Base-by-base conservation (phyloP, 2,329 filamentous ascomycete genomes). In the Venturia nashicola region DNA sequence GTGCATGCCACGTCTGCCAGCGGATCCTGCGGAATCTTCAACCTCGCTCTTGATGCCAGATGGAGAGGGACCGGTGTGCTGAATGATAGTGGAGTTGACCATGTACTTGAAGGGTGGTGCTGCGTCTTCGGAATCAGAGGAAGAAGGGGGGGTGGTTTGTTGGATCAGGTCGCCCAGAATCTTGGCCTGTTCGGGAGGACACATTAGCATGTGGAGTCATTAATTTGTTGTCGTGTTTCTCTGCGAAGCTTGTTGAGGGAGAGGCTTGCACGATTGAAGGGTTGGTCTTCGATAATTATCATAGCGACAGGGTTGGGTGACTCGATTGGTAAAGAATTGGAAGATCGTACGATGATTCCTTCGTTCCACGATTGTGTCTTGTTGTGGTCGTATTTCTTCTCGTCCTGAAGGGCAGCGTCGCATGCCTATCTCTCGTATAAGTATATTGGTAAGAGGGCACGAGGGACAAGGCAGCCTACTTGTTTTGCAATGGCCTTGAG, bases 11-110 rank as follows among this genome's bases (percentile, higher is more conserved):
- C 93, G 85, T 68, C 92, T 86, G 64, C 91, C 93, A 64, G 89
- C 88, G 73, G 87, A 84, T n/a, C 83, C 82, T 77, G 86, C 86
- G 68, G 83, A 84, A 66, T 85, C 82, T 36, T 84, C 87, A 66
- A 82, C 81, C 51, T 57, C 51, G 14, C 51, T 36, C 27, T 34
- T 57, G 51, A 36, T 14, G 32, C 74, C 73, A n/a, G 68, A 67
- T 9, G 79, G 81, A 4, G 71, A 70, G 43, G 72, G 70, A 23
- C 70, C 63, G 42, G 93, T 81, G 79, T 97, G 93, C 80, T 99
- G 93, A 70, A 97, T 95, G 73, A 97, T 97, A 68, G 93, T 97
- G 80, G 90, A 95, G 82, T 96, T 97, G 78, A 96, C 91, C 70
- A 91, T 90, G 78, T 93, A 97, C 78, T 97, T 97, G 84, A 87